phyloP scores from a whole-genome alignment of 805 yeast genomes.

The Scheffersomyces coipomensis region DNA sequence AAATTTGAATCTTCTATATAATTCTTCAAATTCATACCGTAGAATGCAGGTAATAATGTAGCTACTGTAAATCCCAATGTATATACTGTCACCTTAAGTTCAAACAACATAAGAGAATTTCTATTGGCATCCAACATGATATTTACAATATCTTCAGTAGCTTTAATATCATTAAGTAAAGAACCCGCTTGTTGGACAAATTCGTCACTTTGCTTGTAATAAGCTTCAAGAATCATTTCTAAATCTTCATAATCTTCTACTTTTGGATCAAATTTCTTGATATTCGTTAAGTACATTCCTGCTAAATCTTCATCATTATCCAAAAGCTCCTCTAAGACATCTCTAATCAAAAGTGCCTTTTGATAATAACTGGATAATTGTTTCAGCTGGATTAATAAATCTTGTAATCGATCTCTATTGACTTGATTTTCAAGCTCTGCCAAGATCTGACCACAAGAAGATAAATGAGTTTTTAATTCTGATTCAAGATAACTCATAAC shows the following conservation, averaged over 20 bases:
- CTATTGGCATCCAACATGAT: slow-evolving; percentile 89
- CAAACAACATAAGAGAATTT: slow-evolving; percentile 84
- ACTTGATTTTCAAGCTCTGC: slow-evolving; percentile 75
- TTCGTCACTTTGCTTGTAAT: slow-evolving; percentile 90
- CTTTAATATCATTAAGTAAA: slow-evolving; percentile 75
- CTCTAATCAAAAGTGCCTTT: slow-evolving; percentile 69
- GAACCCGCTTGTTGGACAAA: slow-evolving; percentile 89
- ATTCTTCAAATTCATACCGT: slow-evolving; percentile 83
- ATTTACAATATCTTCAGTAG: slow-evolving; percentile 91
- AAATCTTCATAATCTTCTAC: slow-evolving; percentile 60
- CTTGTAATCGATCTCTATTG: slow-evolving; percentile 71
- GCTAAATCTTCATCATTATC: slow-evolving; percentile 85
- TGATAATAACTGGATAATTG: slow-evolving; percentile 71
- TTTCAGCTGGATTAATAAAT: slow-evolving; percentile 71
- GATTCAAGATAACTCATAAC: slow-evolving; percentile 78
- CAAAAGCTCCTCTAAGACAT: slow-evolving; percentile 77
- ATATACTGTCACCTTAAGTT: slow-evolving; percentile 76
- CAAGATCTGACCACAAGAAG: slow-evolving; percentile 60
- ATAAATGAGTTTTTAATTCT: slow-evolving; percentile 61
- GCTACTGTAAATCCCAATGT: slow-evolving; percentile 86
- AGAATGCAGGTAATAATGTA: slow-evolving; percentile 80
- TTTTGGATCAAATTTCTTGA: slow-evolving; percentile 16
- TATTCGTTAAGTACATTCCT: slow-evolving; percentile 69
- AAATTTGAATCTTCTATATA: slow-evolving; percentile 65
- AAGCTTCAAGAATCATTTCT: slow-evolving; percentile 85